Percentiles rank a stretch among this genome's conserved stretches.
phyloP scores from a whole-genome alignment of 148 eudicot genomes.

The Rhododendron henanense region DNA sequence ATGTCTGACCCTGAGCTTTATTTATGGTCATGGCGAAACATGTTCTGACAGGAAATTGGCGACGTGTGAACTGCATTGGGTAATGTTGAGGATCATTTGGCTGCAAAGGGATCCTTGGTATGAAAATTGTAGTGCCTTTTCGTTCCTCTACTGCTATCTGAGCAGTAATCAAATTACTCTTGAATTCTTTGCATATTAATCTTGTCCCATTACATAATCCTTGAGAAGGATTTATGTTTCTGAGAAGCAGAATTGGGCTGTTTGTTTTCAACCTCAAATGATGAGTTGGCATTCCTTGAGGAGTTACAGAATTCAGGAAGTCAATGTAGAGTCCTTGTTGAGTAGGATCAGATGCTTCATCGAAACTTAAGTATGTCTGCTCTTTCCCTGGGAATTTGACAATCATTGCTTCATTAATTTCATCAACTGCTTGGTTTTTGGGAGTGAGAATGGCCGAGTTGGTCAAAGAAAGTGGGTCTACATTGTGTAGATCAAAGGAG shows the following conservation, averaged over 20 bases:
- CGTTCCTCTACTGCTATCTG: background rate
- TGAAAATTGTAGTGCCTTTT: background rate
- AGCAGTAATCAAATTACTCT: background rate
- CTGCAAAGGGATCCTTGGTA: background rate
- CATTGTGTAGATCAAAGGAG: rapidly evolving
- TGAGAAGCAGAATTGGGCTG: background rate
- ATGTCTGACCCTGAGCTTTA: background rate
- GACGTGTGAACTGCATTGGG: background rate
- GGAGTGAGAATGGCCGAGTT: background rate
- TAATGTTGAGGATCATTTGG: background rate
- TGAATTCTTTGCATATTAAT: background rate
- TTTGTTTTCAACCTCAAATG: background rate
- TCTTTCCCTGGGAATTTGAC: background rate
- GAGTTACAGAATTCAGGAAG: background rate
- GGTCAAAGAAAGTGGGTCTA: no score
- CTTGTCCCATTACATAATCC: background rate
- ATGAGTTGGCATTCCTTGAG: background rate
- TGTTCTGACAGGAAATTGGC: background rate
- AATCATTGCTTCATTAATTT: background rate
- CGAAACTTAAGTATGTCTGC: background rate
- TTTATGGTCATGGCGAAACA: background rate
- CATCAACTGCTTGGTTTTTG: background rate
- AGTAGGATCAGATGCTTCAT: background rate
- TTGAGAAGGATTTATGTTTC: background rate
- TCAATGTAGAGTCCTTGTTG: background rate